Evolutionary conservation across 2,329 filamentous ascomycete genomes (phyloP), one percentile per base, ranked within the genome.

Genomic region (Xylariaceae sp.): DNA sequence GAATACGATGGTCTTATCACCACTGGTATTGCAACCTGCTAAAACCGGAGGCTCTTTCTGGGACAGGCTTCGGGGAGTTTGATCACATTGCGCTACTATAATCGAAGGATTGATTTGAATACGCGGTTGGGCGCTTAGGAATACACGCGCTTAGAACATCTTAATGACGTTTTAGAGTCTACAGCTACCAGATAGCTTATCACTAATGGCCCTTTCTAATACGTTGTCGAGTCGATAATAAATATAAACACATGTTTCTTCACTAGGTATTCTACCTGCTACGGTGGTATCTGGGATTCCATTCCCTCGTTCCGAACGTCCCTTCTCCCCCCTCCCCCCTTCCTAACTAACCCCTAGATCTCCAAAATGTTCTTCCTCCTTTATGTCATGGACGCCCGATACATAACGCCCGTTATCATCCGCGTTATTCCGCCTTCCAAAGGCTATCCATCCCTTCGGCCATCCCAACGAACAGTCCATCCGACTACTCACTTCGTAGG

Each of bases 1-100:
- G 93, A 88, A 85, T 54, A 84, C 79, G 2, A 75, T 81, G 0
- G 66, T 85, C 1, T 66, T 85, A 12, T 77, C 80, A 0, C 79
- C 82, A 7, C 74, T 78, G 6, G 64, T 57, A n/a, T 56, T 63
- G n/a, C 63, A 61, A 29, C 66, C 67, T n/a, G 67, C 66, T 9
- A 73, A 69, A 26, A 54, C 63, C n/a, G 53, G 65, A 12, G 66
- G 69, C 2, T 78, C 79, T 0, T 73, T 83, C 29, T 84, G 81
- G 81, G 74, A 77, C 37, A 77, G 70, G 60, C 63, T 79, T 42
- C 70, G 65, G 47, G 67, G 67, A 43, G 20, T 63, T 9, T 61
- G 9, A 48, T 43, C 16, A 45, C 3, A 9, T 3, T 26, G 51
- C 19, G 46, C 9, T 16, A 23, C 40, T 45, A 44, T 44, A 26